Base-by-base conservation (phyloP, 352 stramenopile genomes). In the Globisporangium canariense region DNA sequence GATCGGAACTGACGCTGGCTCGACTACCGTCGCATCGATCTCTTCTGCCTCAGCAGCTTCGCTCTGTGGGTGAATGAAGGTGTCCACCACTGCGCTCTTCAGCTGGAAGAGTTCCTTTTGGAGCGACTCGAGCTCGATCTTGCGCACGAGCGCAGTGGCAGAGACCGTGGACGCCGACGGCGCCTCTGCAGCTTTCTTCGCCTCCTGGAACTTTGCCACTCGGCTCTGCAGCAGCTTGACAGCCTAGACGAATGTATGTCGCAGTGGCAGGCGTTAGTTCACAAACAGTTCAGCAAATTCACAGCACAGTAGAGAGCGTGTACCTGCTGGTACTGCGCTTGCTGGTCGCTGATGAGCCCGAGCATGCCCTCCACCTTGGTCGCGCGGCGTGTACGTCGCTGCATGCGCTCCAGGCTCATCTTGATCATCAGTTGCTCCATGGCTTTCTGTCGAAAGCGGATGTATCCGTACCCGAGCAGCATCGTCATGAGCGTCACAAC, bases 261-360 rank as follows among this genome's bases (percentile, higher is more conserved):
- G 2, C 25, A 28, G 25, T 28, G 25, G 25, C 2, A 28, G 25
- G 25, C 25, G 25, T 28, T 28, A 28, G 25, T 28, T 28, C 25
- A 28, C 25, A 28, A 28, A 9, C 1, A 54, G 18, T 14, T n/a
- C 40, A 46, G 11, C 34, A 11, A 40, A 13, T 40, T 10, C 8
- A 40, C 11, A 11, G 11, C 8, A 40, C 1, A 40, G 8, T 40
- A 13, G 34, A 11, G 8, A 40, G 34, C 34, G 9, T 16, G 32
- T 34, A 71, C 66, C 55, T 82, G 64, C 14, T 80, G 65, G 45
- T 80, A 84, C 59, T 81, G 76, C 38, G 55, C 60, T 62, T 84
- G 76, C 25, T 81, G 76, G 20, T 80, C 62, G 18, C 69, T 73
- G 14, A 84, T 69, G 22, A 84, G 65, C 0, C 28, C 47, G 36